Conservation (phyloP, 495 filamentous ascomycete species). For the Chaetomium fimeti region DNA sequence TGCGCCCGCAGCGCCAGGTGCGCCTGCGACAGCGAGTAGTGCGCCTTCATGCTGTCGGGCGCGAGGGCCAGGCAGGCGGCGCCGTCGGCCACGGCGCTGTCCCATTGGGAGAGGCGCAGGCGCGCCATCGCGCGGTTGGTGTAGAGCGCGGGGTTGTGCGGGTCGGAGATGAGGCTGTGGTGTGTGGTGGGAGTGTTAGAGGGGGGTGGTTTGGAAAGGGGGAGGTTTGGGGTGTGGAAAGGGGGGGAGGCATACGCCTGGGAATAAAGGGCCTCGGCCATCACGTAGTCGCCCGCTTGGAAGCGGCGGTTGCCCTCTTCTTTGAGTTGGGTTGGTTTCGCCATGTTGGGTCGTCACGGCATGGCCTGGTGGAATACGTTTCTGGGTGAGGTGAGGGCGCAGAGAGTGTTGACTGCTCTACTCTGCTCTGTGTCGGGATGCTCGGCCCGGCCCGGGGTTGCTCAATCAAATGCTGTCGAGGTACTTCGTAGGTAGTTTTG, state of each 20-base stretch:
- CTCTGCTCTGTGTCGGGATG: not conserved
- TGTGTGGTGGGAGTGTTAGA: not conserved
- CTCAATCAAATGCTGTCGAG: too few species aligned
- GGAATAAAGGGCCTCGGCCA: conserved; percentile 76
- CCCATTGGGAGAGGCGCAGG: conserved; percentile 66
- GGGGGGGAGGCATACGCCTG: conserved; percentile 64
- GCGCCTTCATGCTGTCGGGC: conserved; percentile 71
- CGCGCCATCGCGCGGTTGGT: conserved; percentile 90
- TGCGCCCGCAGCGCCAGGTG: conserved; percentile 71
- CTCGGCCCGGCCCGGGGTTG: not conserved
- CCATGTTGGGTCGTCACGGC: conserved; percentile 17
- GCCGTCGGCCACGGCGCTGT: conserved; percentile 80
- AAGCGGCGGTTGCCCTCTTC: conserved; percentile 64
- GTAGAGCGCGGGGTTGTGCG: conserved; percentile 62
- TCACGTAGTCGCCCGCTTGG: conserved; percentile 65
- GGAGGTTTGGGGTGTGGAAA: not conserved
- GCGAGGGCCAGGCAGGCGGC: conserved; percentile 66
- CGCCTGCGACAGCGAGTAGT: conserved; percentile 80
- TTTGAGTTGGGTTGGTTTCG: conserved; percentile 42
- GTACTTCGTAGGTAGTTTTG: not conserved
- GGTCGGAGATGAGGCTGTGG: conserved; percentile 57
- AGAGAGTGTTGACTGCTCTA: not conserved
- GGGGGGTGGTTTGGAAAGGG: not conserved
- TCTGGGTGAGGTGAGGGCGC: not conserved
- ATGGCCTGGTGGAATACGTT: not conserved